Percentiles rank a stretch among this genome's conserved stretches.
Conservation (phyloP, 1,284 basidiomycete species). For the Tremellales sp. region DNA sequence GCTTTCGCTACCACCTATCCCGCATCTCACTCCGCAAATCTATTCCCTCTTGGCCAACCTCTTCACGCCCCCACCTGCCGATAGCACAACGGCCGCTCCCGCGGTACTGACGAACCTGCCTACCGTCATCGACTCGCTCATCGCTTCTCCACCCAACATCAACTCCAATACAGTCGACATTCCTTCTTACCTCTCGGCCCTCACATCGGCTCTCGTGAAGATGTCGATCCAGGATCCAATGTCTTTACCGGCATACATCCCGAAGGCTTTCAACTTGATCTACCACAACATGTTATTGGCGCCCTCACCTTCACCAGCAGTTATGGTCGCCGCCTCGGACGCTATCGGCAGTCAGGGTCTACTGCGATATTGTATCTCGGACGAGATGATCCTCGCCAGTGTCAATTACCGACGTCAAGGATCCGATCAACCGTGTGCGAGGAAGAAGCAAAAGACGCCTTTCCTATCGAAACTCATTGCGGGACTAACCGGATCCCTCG, state of each 20-base stretch:
- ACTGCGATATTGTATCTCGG: conserved; percentile 66
- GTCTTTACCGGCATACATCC: conserved; percentile 52
- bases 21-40: conserved; percentile 75
- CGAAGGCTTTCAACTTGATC: conserved; percentile 67
- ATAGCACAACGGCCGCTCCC: conserved; percentile 30
- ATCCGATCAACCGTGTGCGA: conserved; percentile 39
- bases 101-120: conserved; percentile 54
- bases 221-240: conserved; percentile 41
- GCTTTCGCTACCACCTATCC: conserved; percentile 71
- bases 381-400: conserved; percentile 58
- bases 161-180: conserved; percentile 51
- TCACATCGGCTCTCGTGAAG: conserved; percentile 47
- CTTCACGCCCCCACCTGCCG: conserved; percentile 53
- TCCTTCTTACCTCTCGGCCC: conserved; percentile 58
- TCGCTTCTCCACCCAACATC: conserved; percentile 68
- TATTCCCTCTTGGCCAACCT: conserved; percentile 76
- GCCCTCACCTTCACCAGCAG: conserved; percentile 24
- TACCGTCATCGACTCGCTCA: conserved; percentile 65
- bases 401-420: conserved; percentile 41
- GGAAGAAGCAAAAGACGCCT: conserved; percentile 54
- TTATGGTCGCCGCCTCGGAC: conserved; percentile 60
- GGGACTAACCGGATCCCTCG: conserved; percentile 63
- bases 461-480: conserved; percentile 61
- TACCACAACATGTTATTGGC: conserved; percentile 62
- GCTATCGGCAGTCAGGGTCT: conserved; percentile 56